Conservation (phyloP, 768 basidiomycete species). For the Mycena haematopus region DNA sequence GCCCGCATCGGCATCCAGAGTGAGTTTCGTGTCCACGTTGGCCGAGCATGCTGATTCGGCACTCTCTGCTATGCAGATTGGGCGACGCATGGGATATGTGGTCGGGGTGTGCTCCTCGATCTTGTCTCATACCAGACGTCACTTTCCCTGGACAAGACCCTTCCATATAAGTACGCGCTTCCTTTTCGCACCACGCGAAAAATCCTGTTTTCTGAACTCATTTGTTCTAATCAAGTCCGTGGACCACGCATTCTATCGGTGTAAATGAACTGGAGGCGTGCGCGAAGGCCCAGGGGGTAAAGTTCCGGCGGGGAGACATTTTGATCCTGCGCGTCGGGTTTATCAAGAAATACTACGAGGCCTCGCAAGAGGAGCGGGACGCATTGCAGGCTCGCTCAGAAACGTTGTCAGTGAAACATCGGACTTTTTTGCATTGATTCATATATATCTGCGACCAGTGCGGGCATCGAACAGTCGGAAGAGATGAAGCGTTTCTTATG, state of each 20-base stretch:
- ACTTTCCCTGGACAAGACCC: conserved; percentile 33
- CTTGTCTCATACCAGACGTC: conserved; percentile 60
- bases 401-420: conserved; percentile 53
- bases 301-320: conserved; percentile 65
- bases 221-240: conserved; percentile 43
- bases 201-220: not conserved
- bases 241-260: conserved; percentile 59
- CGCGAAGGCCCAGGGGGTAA: conserved; percentile 62
- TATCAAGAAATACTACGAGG: conserved; percentile 58
- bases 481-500: conserved; percentile 79
- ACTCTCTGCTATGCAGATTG: conserved; percentile 52
- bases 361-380: conserved; percentile 51
- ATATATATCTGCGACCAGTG: conserved; percentile 42
- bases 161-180: conserved; percentile 56
- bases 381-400: conserved; percentile 49
- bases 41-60: conserved; percentile 8
- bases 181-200: too few relatives aligned
- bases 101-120: conserved; percentile 72
- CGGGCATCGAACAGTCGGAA: conserved; percentile 71
- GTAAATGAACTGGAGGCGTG: conserved; percentile 64
- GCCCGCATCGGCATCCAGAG: conserved; percentile 72
- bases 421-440: conserved; percentile 2
- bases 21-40: conserved; percentile 40
- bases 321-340: conserved; percentile 67
- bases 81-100: conserved; percentile 74